Evolutionary conservation across 192 early-diverging fungal species (phyloP), one percentile per base, ranked within the genome.

Genomic region (Coemansia sp.): DNA sequence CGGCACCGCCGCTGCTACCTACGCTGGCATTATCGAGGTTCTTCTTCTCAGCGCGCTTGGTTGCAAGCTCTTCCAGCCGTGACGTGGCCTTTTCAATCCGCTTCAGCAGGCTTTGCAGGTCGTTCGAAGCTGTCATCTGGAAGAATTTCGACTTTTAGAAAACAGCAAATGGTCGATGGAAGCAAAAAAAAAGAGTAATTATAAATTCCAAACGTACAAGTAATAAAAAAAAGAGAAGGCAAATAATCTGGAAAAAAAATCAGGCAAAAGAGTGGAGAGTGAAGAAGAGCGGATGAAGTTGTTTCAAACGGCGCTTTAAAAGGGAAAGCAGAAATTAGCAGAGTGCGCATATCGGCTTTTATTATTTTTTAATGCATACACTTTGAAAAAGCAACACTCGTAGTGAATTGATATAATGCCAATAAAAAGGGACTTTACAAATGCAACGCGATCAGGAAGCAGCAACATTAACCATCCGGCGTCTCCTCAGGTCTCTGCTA

Each of bases 61-160:
- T 72, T 16, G 93, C 86, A 34, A 95, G 64, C 72, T 91, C 90
- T 61, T 99, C 97, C 24, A 99, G 84, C 39, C 93, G 89, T 9
- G 86, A 79, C 14, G 95, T 95, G 55, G 94, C 95, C 22, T 88
- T 84, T 78, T 99, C 97, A 30, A 99, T 83, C 28, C 97, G 87
- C 83, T 88, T 93, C 58, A 98, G 80, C 49, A 99, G 86, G 42
- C 83, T 82, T 11, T 69, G 62, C 20, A 83, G 59, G 78, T 81
- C 73, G 47, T 23, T 75, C 30, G 78, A 55, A 53, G 35, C 67
- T 18, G 76, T 63, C 76, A 79, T 79, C 76, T 69, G 60, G 14
- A 14, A 53, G 23, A 28, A 19, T 39, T 57, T 57, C 11, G 19
- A 11, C 0, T 20, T 18, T 39, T 57, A 5, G 20, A 34, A n/a